Base-by-base conservation (phyloP, 2,329 filamentous ascomycete genomes). In the Pleoardoris graminearum region DNA sequence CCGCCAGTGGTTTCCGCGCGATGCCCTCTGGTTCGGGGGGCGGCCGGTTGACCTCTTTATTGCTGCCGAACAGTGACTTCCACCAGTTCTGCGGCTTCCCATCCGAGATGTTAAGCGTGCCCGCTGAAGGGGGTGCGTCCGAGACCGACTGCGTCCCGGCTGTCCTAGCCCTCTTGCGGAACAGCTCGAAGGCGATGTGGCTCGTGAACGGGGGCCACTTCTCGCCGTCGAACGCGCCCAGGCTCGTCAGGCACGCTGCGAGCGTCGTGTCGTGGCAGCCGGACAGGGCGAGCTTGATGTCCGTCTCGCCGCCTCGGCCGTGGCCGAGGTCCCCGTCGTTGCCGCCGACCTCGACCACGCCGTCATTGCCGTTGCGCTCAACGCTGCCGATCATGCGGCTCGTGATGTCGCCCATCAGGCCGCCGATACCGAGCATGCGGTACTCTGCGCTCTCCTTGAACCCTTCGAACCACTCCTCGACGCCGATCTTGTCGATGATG, bases 201-300 rank as follows among this genome's bases (percentile, higher is more conserved):
- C 89, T 93, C 0, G 93, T 97, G 68, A 93, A 99, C 0, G 91
- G 92, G 0, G 94, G 94, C 94, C 94, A 99, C 30, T 82, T 80
- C 54, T 80, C 75, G 42, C 82, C 83, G 36, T 89, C 79, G 69
- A 90, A 94, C 2, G 89, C 88, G 2, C 93, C 94, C 6, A 97
- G 75, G 60, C 89, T 90, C 14, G 87, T 78, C 23, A 99, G 77
- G 1, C 91, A 79, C 1, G 83, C 89, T 2, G 90, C 94, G 4
- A 99, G 81, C 0, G 94, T 97, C 2, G 94, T 97, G 69, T 97
- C 92, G 73, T 97, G 92, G 67, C 92, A 96, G 27, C 92, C 92
- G 60, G 85, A 89, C 66, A 97, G 77, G 14, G 85, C 87, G 59
- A 97, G 86, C 57, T 87, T 88, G 64, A 94, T 80, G 25, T 75